These are phyloP conservation scores for Cucurbita argyrosperma DNA, from an alignment of 306 rosid genomes.

Conservation along the genomic window DNA sequence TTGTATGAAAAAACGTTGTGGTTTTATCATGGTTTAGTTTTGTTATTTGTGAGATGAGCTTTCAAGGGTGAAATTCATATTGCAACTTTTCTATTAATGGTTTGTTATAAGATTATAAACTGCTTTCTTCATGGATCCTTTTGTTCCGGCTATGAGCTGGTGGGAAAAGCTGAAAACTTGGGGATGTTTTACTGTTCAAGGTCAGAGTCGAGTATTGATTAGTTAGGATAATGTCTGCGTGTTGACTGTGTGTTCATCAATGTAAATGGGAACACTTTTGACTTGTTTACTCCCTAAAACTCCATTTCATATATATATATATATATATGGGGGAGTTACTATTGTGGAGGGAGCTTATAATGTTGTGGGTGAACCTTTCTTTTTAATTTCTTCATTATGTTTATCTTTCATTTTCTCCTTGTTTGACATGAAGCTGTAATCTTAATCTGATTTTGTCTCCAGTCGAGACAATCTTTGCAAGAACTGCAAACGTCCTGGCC, in stretches of 20 bases:
- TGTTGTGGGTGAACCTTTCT: neutral
- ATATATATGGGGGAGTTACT: neutral
- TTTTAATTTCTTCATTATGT: neutral
- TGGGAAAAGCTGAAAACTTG: neutral
- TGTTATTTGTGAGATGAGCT: neutral
- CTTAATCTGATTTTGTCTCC: constrained; percentile 15
- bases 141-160: neutral
- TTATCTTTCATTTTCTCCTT: neutral
- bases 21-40: neutral
- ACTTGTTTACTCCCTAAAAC: neutral
- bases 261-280: neutral
- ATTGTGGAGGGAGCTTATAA: neutral
- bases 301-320: no score
- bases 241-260: neutral
- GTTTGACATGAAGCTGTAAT: neutral
- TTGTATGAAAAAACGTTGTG: neutral
- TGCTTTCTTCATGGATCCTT: neutral
- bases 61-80: neutral
- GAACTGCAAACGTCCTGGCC: constrained; percentile 98
- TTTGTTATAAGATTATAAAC: neutral
- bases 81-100: neutral
- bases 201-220: neutral
- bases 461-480: constrained; percentile 96
- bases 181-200: neutral
- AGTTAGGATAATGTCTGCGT: neutral